Percentiles rank a stretch among this genome's conserved stretches.
phyloP scores from a whole-genome alignment of 2,329 filamentous ascomycete species.

The Pseudogymnoascus destructans region DNA sequence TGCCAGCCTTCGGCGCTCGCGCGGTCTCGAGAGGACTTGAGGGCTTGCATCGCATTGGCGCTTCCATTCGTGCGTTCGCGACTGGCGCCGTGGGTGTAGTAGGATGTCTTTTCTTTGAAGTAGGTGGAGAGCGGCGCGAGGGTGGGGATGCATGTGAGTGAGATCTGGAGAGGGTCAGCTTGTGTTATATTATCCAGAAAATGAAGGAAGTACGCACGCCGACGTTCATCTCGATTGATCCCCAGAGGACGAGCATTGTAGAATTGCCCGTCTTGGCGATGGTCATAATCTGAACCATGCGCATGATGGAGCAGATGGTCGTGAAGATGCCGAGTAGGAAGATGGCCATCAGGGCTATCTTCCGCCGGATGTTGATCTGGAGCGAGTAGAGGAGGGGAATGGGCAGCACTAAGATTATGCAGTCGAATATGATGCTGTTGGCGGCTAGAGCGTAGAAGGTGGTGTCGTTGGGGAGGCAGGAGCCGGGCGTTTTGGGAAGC shows the following conservation, averaged over 20 bases:
- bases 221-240: conserved; percentile 43
- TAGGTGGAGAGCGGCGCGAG: conserved; percentile 14
- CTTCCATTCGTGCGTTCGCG: neutral
- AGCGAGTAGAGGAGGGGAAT: conserved; percentile 27
- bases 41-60: neutral
- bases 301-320: conserved; percentile 39
- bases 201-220: conserved; percentile 30
- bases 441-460: conserved; percentile 27
- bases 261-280: conserved; percentile 42
- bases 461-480: conserved; percentile 26
- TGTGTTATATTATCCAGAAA: neutral
- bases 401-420: conserved; percentile 27
- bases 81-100: neutral
- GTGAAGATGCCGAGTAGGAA: conserved; percentile 42
- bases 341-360: conserved; percentile 27
- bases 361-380: conserved; percentile 26
- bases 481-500: conserved; percentile 22
- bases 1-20: neutral
- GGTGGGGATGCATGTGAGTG: conserved; percentile 14
- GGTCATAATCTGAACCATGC: conserved; percentile 37
- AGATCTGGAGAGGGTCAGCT: conserved; percentile 11
- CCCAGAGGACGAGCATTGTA: conserved; percentile 43
- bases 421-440: conserved; percentile 27
- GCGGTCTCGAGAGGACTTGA: neutral
- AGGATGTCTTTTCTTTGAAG: conserved; percentile 11